Percentiles rank a stretch among this genome's conserved stretches.
phyloP scores from a whole-genome alignment of 2,329 filamentous ascomycete species.

The Magnaporthales sp. region DNA sequence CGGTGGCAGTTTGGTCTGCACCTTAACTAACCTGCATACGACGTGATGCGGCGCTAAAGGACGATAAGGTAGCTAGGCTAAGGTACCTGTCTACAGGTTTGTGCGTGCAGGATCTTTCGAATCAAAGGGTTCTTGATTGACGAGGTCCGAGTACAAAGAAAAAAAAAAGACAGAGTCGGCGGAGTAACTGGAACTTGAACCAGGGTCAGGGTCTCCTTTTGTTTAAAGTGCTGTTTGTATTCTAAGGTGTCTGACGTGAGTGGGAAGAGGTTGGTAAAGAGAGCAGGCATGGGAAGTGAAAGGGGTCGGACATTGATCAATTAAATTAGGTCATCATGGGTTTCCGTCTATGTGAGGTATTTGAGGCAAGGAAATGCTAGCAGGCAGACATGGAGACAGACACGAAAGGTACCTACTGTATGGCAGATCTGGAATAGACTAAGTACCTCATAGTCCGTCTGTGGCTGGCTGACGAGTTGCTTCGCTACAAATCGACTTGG shows the following conservation, averaged over 20 bases:
- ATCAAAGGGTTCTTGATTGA: no score
- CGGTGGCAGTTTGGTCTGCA: neutral
- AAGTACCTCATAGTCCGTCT: neutral
- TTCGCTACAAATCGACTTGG: neutral
- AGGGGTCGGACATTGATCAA: neutral
- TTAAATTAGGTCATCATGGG: neutral
- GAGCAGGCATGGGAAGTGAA: neutral
- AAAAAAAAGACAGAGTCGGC: neutral
- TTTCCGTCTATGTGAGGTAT: neutral
- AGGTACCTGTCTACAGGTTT: neutral
- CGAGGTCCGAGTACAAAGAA: neutral
- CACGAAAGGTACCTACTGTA: neutral
- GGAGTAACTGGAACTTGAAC: neutral
- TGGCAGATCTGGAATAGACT: neutral
- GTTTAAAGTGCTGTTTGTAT: neutral
- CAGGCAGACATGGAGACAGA: neutral
- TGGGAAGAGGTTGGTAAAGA: neutral
- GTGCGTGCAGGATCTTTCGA: neutral
- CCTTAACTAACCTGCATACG: neutral
- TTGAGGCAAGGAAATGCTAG: neutral
- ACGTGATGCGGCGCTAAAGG: neutral
- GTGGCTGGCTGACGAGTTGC: neutral
- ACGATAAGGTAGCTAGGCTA: neutral
- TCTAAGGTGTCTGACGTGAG: neutral
- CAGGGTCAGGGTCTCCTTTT: neutral